Evolutionary conservation across 2,329 filamentous ascomycete genomes (phyloP), one percentile per base, ranked within the genome.

Genomic region (Colletotrichum sp.): DNA sequence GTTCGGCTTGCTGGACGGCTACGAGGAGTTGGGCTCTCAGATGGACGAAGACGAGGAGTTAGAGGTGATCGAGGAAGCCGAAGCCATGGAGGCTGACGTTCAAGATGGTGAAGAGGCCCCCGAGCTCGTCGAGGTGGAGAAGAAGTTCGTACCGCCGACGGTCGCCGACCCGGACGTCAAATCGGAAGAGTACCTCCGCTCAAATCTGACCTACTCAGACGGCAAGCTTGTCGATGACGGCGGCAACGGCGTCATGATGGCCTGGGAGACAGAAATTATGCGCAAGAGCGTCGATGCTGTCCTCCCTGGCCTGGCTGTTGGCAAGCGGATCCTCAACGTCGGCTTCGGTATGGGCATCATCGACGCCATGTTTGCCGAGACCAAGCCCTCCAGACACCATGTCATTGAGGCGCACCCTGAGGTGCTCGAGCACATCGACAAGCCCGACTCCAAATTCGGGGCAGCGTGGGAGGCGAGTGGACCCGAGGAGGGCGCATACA

Each of bases 261-360:
- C 93, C 52, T 98, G 95, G 95, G 95, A 98, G 85, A 94, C 93
- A 3, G 92, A 93, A 78, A 97, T 98, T 80, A 98, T 98, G 95
- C 90, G 91, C 76, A 90, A 91, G 67, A 95, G 94, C 71, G 95
- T 95, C 62, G 90, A 93, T 77, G 90, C 91, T 16, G 87, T 98
- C 2, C 88, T 93, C 7, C 72, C 49, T 13, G n/a, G 52, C 7
- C 24, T 65, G 44, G 62, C 73, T 39, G 55, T 39, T 0, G 94
- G 93, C 3, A 90, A 94, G 78, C 91, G 92, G 62, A 91, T 97
- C 49, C 91, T 98, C 77, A 98, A 98, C 82, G 92, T 98, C 73
- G 96, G 96, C 7, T 96, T 98, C 80, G 96, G 95, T 7, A 97
- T 98, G 95, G 95, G 95, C 59, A 98, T 98, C 75, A 90, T 98